phyloP scores from a whole-genome alignment of 2,329 filamentous ascomycete species.

The Fusarium tanahbumbuense region DNA sequence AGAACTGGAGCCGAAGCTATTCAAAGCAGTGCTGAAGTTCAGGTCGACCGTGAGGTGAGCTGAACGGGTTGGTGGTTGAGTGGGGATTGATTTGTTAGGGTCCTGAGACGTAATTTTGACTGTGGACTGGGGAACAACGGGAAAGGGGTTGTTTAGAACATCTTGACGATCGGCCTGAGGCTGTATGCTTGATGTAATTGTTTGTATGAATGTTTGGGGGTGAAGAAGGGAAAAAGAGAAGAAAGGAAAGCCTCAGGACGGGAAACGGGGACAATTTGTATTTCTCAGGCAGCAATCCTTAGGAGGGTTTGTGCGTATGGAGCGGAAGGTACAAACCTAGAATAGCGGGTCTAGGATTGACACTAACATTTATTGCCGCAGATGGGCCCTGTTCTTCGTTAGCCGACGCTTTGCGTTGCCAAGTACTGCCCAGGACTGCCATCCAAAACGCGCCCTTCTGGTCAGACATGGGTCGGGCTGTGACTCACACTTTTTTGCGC shows the following conservation, averaged over 20 bases:
- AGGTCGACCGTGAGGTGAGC: conserved; percentile 72
- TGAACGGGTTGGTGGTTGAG: conserved; percentile 56
- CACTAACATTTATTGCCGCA: conserved; percentile 24
- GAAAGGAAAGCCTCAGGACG: conserved; percentile 42
- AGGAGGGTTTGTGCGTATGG: conserved; percentile 37
- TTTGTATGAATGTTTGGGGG: conserved; percentile 50
- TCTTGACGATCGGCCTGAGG: conserved; percentile 61
- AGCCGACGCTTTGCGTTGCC: conserved; percentile 10
- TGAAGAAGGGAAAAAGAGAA: conserved; percentile 52
- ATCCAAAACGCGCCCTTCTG: conserved; percentile 40
- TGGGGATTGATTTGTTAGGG: conserved; percentile 56
- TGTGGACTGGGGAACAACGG: conserved; percentile 53
- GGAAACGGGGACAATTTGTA: conserved; percentile 55
- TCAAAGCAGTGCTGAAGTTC: conserved; percentile 73
- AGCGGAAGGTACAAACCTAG: conserved; percentile 22
- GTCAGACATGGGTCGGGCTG: conserved; percentile 47
- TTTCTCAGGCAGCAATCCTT: conserved; percentile 59
- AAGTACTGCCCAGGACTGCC: conserved; percentile 29
- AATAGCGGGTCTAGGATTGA: conserved; percentile 38
- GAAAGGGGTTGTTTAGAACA: conserved; percentile 66
- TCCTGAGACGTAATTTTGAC: conserved; percentile 67
- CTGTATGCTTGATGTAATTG: conserved; percentile 44
- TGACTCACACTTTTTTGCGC: conserved; percentile 52
- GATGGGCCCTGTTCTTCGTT: background rate
- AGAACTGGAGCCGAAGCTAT: conserved; percentile 69